Conservation (phyloP, 1,139 yeast genomes). For the Kodamaea anthophila region DNA sequence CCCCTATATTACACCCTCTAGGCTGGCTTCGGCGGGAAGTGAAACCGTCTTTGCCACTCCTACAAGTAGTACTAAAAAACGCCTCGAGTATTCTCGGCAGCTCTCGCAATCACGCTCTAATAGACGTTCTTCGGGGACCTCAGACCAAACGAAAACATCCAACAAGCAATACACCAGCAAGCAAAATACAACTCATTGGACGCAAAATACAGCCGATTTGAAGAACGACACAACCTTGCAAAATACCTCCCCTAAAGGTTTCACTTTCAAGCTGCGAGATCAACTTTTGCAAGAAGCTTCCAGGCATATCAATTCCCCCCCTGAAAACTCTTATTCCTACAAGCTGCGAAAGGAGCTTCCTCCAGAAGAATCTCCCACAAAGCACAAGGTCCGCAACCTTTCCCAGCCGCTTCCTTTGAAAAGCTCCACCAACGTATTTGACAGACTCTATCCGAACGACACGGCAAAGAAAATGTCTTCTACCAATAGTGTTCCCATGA, state of each 20-base stretch:
- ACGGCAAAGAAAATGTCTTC: not conserved
- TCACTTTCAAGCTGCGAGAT: too few species aligned
- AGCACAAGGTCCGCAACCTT: conserved; percentile 5
- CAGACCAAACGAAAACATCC: conserved; percentile 4
- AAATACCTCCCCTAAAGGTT: too few species aligned
- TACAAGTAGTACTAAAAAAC: conserved; percentile 11
- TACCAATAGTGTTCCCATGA: not conserved
- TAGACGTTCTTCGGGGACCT: too few species aligned
- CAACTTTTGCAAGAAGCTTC: too few species aligned
- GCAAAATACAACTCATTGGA: conserved; percentile 7
- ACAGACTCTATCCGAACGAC: conserved; percentile 11
- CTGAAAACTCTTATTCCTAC: too few species aligned
- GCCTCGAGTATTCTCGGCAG: conserved; percentile 15
- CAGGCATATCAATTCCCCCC: too few species aligned
- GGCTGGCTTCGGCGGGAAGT: not conserved
- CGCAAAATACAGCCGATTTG: too few species aligned
- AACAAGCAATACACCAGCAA: conserved; percentile 18
- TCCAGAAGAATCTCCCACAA: conserved; percentile 9
- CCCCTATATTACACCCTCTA: conserved; percentile 6
- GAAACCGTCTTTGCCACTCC: not conserved
- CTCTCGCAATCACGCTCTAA: not conserved
- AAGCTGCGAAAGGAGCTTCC: not conserved
- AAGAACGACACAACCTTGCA: too few species aligned
- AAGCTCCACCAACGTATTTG: conserved; percentile 10
- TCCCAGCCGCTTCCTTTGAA: conserved; percentile 10